Evolutionary conservation across 2,329 filamentous ascomycete genomes (phyloP).

Genomic region (Cladophialophora carrionii): DNA sequence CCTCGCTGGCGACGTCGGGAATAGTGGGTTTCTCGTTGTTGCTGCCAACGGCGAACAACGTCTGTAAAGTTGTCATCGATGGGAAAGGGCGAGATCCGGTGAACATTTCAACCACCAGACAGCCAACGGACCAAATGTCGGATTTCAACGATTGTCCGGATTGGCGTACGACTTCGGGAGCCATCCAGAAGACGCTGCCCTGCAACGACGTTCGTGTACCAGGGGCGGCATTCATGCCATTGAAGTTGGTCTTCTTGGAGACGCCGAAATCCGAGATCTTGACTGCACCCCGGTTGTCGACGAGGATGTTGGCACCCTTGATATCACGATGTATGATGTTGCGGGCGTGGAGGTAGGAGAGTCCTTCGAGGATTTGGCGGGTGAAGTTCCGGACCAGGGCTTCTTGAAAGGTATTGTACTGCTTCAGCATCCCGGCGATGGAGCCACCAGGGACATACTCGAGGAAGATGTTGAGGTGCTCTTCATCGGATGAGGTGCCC

Average conservation of each 20-base stretch:
- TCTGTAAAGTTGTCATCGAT: constrained; percentile 93
- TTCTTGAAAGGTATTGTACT: constrained; percentile 92
- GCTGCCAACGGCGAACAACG: constrained; percentile 97
- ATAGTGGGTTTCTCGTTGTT: constrained; percentile 84
- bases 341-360: constrained; percentile 88
- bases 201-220: constrained; percentile 83
- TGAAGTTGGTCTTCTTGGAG: constrained; percentile 64
- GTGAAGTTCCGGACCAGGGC: constrained; percentile 95
- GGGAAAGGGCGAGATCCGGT: constrained; percentile 95
- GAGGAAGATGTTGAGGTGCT: constrained; percentile 98
- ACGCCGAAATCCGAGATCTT: constrained; percentile 99
- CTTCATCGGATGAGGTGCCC: constrained; percentile 86
- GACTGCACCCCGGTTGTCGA: constrained; percentile 98
- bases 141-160: constrained; percentile 98
- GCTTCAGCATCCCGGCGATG: constrained; percentile 97
- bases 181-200: constrained; percentile 99
- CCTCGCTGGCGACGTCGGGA: constrained; percentile 80
- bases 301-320: constrained; percentile 97
- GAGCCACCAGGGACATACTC: constrained; percentile 98
- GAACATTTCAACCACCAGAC: constrained; percentile 98
- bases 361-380: constrained; percentile 86
- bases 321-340: constrained; percentile 99
- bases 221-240: constrained; percentile 65
- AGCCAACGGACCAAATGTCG: constrained; percentile 97
- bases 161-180: constrained; percentile 95